A percentile compares a stretch with the other conserved stretches of the same genome.
phyloP scores from a whole-genome alignment of 2,329 filamentous ascomycete genomes.

The Dichotomopilus funicola region DNA sequence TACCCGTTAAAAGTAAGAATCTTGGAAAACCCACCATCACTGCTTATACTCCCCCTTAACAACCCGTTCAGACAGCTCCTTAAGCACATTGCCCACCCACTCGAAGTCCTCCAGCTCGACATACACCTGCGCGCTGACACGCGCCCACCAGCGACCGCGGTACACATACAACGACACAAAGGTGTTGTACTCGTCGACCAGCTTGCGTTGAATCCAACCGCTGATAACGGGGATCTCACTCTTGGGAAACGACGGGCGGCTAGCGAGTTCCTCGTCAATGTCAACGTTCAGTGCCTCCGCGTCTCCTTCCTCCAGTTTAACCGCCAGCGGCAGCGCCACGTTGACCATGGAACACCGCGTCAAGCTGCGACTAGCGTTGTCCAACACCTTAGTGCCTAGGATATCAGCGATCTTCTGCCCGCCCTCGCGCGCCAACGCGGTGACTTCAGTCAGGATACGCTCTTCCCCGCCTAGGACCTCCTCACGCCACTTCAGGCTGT shows the following conservation, averaged over 20 bases:
- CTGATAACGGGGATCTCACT: constrained; percentile 35
- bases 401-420: constrained; percentile 53
- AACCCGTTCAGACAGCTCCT: constrained; percentile 39
- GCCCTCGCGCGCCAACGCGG: constrained; percentile 56
- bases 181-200: constrained; percentile 59
- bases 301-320: too few relatives aligned
- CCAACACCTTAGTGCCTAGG: constrained; percentile 65
- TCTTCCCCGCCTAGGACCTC: constrained; percentile 68
- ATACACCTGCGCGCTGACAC: constrained; percentile 78
- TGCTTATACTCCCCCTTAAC: constrained; percentile 23
- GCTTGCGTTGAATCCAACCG: constrained; percentile 50
- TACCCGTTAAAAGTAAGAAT: too few relatives aligned
- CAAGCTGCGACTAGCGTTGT: constrained; percentile 57
- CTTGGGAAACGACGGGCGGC: constrained; percentile 24
- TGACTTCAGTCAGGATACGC: constrained; percentile 57
- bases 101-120: constrained; percentile 74
- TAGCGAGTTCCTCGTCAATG: constrained; percentile 19
- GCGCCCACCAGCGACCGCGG: constrained; percentile 57
- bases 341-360: constrained; percentile 66
- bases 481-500: constrained; percentile 64
- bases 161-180: constrained; percentile 62
- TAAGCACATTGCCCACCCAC: constrained; percentile 55
- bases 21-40: background rate
- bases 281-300: background rate
- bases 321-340: constrained; percentile 59